These are phyloP conservation scores for Petrea volubilis DNA, from an alignment of 257 asterid genomes.

Conservation along the genomic window DNA sequence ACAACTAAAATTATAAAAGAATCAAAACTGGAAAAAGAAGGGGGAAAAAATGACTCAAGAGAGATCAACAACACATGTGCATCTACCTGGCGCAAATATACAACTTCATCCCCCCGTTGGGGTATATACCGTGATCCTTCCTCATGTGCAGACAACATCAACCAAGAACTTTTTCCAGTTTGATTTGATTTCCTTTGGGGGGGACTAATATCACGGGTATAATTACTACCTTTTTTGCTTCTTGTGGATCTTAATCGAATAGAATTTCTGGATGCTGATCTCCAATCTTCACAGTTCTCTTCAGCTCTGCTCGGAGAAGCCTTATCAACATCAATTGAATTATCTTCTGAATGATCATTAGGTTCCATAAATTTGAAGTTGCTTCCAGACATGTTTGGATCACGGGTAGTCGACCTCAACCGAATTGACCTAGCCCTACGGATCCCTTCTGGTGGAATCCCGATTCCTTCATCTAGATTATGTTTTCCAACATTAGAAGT, in stretches of 20 bases:
- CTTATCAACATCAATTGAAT: slow-evolving; percentile 46
- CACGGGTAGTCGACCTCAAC: slow-evolving; percentile 54
- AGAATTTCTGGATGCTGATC: slow-evolving; percentile 44
- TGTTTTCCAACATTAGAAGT: slow-evolving; percentile 51
- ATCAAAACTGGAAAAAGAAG: neutral
- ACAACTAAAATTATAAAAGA: neutral
- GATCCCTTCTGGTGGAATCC: slow-evolving; percentile 50
- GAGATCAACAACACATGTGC: neutral
- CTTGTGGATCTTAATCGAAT: slow-evolving; percentile 72
- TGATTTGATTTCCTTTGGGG: slow-evolving; percentile 69
- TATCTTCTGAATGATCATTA: slow-evolving; percentile 48
- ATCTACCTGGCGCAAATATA: slow-evolving; percentile 81
- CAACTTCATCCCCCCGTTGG: slow-evolving; percentile 83
- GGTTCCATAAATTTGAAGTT: slow-evolving; percentile 41
- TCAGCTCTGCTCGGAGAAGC: slow-evolving; percentile 52
- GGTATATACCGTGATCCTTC: slow-evolving; percentile 89
- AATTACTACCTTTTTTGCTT: slow-evolving; percentile 56
- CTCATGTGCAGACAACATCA: slow-evolving; percentile 76
- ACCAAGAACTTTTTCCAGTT: slow-evolving; percentile 76
- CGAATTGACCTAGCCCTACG: slow-evolving; percentile 77
- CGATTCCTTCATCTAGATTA: slow-evolving; percentile 46
- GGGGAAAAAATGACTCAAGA: neutral
- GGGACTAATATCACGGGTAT: slow-evolving; percentile 56
- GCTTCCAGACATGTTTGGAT: slow-evolving; percentile 37
- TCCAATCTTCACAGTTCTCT: slow-evolving; percentile 55